A percentile compares a stretch with the other conserved stretches of the same genome.
Evolutionary conservation across 2,329 filamentous ascomycete genomes (phyloP).

Genomic region (Aspergillus thermomutatus): DNA sequence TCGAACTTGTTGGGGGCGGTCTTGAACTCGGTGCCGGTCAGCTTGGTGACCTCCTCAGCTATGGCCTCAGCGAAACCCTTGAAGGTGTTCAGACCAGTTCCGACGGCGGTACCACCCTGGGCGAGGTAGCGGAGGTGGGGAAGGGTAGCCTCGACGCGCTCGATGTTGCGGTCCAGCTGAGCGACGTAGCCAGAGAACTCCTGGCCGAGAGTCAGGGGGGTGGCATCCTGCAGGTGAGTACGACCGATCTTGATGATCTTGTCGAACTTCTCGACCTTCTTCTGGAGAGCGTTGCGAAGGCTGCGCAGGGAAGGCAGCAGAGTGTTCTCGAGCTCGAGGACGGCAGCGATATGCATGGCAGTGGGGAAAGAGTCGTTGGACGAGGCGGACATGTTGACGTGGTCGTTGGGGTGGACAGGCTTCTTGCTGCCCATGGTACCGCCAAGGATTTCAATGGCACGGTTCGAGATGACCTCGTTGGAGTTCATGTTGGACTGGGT

Average conservation of each 20-base stretch:
- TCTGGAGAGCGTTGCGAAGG: constrained; percentile 78
- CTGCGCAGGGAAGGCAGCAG: constrained; percentile 79
- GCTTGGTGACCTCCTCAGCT: constrained; percentile 82
- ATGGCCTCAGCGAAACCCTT: constrained; percentile 93
- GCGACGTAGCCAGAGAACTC: constrained; percentile 98
- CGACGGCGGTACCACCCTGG: constrained; percentile 94
- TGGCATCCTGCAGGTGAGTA: constrained; percentile 96
- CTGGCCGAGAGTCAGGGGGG: constrained; percentile 89
- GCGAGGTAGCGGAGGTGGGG: constrained; percentile 83
- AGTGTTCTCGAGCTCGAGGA: constrained; percentile 83
- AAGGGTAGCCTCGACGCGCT: constrained; percentile 77
- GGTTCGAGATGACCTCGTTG: constrained; percentile 99
- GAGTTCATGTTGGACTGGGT: constrained; percentile 99
- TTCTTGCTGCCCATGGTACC: constrained; percentile 95
- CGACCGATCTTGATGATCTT: constrained; percentile 98
- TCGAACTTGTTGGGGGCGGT: constrained; percentile 99
- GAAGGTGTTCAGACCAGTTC: constrained; percentile 96
- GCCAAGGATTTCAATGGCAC: constrained; percentile 95
- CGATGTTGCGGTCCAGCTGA: constrained; percentile 86
- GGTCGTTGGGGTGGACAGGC: constrained; percentile 98
- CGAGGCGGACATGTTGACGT: constrained; percentile 98
- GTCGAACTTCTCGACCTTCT: constrained; percentile 85
- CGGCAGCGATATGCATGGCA: constrained; percentile 98
- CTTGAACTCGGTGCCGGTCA: constrained; percentile 90
- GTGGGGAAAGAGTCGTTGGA: constrained; percentile 99